Evolutionary conservation across 1,284 basidiomycete species (phyloP), one percentile per base, ranked within the genome.

Genomic region (Leccinum pachyderme): DNA sequence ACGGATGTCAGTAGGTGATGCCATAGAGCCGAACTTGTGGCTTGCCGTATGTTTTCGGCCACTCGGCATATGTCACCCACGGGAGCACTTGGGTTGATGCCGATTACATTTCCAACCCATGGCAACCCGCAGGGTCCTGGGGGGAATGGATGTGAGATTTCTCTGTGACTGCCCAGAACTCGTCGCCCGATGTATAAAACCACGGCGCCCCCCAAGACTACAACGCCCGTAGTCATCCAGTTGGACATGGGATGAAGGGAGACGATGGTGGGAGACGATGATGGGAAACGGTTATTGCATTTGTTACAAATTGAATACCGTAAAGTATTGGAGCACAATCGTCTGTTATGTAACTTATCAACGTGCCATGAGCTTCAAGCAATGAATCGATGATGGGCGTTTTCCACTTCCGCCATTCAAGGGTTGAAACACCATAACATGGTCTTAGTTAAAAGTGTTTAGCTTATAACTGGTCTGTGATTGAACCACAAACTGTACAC

Each of bases 1-100:
- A 63, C 25, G 1, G 43, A 44, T 44, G 12, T 27, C 5, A 44
- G 24, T 24, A 73, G 54, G 29, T 66, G 58, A 24, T 73, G 12
- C 31, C 31, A 32, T 6, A 31, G 29, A 25, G 41, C 72, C 61
- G 29, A 4, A 15, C n/a, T 11, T 22, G 41, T 27, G 15, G 15
- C 24, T 3, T 12, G 15, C 43, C 43, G 43, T 56, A 66, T n/a
- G 33, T 49, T 44, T 15, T 60, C 4, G 54, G 49, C 60, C 60
- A 64, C 11, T 62, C 22, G 8, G 39, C 28, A 33, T 61, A 65
- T 18, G 64, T 65, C n/a, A 35, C 24, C 41, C 41, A 43, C 22
- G 41, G 41, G 41, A 7, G 24, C 41, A 9, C 41, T 43, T 11
- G 11, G n/a, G 41, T 25, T 8, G 9, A 43, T 24, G 8, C 41